Percentiles rank a stretch among this genome's conserved stretches.
phyloP scores from a whole-genome alignment of 768 basidiomycete species.

The Neoboletus subvelutipes region DNA sequence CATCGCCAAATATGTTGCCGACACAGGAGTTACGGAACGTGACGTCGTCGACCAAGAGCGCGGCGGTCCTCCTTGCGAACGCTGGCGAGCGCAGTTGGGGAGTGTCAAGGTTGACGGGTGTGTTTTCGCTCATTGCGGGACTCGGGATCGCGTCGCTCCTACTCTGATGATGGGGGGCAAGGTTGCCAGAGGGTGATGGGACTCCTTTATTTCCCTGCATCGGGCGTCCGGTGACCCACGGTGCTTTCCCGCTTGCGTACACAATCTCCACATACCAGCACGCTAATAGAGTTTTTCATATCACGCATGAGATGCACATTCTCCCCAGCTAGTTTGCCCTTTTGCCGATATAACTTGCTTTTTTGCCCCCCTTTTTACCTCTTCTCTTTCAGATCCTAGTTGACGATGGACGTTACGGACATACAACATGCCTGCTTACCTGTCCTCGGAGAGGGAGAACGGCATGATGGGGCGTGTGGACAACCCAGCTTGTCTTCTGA shows the following conservation, averaged over 20 bases:
- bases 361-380: not conserved
- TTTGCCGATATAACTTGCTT: slow-evolving; percentile 3
- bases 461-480: not conserved
- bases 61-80: slow-evolving; percentile 17
- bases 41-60: slow-evolving; percentile 20
- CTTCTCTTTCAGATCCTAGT: slow-evolving; percentile 9
- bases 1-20: slow-evolving; percentile 85
- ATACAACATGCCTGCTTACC: slow-evolving; percentile 16
- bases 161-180: slow-evolving; percentile 15
- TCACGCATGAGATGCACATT: slow-evolving; percentile 10
- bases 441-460: slow-evolving; percentile 11
- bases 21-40: slow-evolving; percentile 63
- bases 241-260: slow-evolving; percentile 3
- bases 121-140: slow-evolving; percentile 13
- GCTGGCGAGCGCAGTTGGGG: slow-evolving; percentile 28
- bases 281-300: slow-evolving; percentile 18
- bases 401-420: slow-evolving; percentile 27
- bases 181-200: not conserved
- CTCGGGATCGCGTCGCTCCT: slow-evolving; percentile 26
- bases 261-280: slow-evolving; percentile 20
- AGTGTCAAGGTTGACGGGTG: slow-evolving; percentile 9
- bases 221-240: not conserved
- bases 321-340: not conserved
- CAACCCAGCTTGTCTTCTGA: not conserved
- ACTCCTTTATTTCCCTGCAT: not conserved